phyloP scores from a whole-genome alignment of 1,284 basidiomycete species.

The Ceratobasidium sp. region DNA sequence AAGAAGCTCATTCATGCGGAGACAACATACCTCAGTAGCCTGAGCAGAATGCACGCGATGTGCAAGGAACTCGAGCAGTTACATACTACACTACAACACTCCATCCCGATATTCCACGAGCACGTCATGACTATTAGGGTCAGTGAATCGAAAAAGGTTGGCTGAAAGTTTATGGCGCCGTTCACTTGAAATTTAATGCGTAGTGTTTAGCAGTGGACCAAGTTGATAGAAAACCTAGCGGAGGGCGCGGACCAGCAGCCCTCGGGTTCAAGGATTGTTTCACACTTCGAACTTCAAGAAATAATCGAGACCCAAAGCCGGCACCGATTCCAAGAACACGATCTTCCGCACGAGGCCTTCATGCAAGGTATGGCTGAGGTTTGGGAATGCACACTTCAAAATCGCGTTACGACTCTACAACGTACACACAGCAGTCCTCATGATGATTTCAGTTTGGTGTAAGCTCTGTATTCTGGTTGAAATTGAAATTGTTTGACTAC shows the following conservation, averaged over 20 bases:
- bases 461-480: no score
- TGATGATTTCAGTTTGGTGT: no score
- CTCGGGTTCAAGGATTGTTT: neutral
- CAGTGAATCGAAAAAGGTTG: neutral
- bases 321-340: neutral
- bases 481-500: no score
- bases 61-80: slow-evolving; percentile 9
- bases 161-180: neutral
- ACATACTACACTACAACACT: neutral
- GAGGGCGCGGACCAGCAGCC: neutral
- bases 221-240: neutral
- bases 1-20: neutral
- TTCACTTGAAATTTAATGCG: neutral
- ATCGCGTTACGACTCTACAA: neutral
- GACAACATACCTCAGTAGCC: neutral
- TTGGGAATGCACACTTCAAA: neutral
- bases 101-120: slow-evolving; percentile 11
- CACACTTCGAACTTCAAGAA: neutral
- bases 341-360: neutral
- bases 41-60: neutral
- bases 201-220: neutral
- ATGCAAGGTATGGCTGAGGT: neutral
- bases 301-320: neutral
- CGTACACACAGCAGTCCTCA: no score
- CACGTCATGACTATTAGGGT: neutral